A percentile compares a stretch with the other conserved stretches of the same genome.
Conservation (phyloP, 441 rosid species). For the Aquilaria agallochum region DNA sequence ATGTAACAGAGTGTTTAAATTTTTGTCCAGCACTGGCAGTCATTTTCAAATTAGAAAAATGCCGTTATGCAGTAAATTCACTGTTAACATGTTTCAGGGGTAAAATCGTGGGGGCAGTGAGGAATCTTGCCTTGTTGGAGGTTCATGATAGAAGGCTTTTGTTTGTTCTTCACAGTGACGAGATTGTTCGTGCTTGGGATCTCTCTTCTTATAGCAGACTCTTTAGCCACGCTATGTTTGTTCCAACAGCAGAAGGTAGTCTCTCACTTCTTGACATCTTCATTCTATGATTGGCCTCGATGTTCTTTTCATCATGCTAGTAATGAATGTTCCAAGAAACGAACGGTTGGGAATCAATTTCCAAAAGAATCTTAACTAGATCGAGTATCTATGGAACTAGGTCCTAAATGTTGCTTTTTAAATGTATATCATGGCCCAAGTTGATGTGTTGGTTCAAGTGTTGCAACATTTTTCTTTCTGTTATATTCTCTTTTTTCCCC, state of each 20-base stretch:
- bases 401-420: no score
- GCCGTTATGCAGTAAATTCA: neutral
- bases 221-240: slow-evolving; percentile 49
- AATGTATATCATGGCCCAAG: no score
- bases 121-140: slow-evolving; percentile 59
- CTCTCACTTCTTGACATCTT: slow-evolving; percentile 14
- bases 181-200: slow-evolving; percentile 77
- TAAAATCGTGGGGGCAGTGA: slow-evolving; percentile 55
- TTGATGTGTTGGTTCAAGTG: no score
- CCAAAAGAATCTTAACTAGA: no score
- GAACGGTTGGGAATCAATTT: no score
- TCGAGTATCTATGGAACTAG: no score
- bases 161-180: slow-evolving; percentile 75
- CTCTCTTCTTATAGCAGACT: slow-evolving; percentile 43
- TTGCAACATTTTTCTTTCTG: no score
- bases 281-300: neutral
- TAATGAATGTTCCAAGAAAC: neutral
- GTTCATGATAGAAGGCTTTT: slow-evolving; percentile 38
- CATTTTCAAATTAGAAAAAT: no score
- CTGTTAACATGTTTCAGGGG: slow-evolving; percentile 47
- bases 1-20: no score
- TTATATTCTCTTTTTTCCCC: no score
- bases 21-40: no score
- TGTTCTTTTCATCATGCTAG: neutral
- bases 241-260: slow-evolving; percentile 60